phyloP scores from a whole-genome alignment of 768 basidiomycete genomes.

The Tephrocybe sp. region DNA sequence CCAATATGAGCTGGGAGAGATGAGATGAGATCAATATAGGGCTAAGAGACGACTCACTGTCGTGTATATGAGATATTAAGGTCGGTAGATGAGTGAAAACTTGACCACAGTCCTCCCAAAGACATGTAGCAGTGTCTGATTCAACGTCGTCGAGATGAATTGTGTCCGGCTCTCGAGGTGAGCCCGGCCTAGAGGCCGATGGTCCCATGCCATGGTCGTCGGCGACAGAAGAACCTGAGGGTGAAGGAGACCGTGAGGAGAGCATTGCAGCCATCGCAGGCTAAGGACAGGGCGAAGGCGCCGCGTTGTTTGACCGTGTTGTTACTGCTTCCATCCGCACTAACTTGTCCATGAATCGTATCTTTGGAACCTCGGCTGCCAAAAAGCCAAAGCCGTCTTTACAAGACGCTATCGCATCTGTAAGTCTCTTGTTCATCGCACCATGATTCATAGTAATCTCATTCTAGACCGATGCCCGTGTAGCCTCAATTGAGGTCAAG shows the following conservation, averaged over 20 bases:
- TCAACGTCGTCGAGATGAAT: constrained; percentile 14
- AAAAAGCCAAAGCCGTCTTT: constrained; percentile 86
- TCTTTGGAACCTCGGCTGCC: constrained; percentile 72
- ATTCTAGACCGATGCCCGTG: constrained; percentile 78
- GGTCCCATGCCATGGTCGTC: constrained; percentile 17
- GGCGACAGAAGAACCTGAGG: constrained; percentile 28
- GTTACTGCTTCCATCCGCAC: neutral
- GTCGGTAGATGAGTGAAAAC: constrained; percentile 72
- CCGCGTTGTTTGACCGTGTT: constrained; percentile 15
- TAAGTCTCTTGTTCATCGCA: constrained; percentile 32
- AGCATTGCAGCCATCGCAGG: constrained; percentile 10
- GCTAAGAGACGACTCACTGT: constrained; percentile 46
- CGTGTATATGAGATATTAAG: constrained; percentile 81
- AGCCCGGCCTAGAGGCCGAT: constrained; percentile 12
- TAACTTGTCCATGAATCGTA: constrained; percentile 59
- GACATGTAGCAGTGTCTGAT: constrained; percentile 67
- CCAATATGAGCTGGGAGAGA: constrained; percentile 67
- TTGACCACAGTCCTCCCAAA: constrained; percentile 78
- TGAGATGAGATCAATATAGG: neutral
- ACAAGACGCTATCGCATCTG: constrained; percentile 90
- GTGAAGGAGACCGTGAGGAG: constrained; percentile 12
- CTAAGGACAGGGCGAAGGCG: neutral
- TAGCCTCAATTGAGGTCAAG: constrained; percentile 93
- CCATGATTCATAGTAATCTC: constrained; percentile 9
- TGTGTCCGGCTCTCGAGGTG: constrained; percentile 11